phyloP scores from a whole-genome alignment of 306 rosid species.

The Castanea mollissima region DNA sequence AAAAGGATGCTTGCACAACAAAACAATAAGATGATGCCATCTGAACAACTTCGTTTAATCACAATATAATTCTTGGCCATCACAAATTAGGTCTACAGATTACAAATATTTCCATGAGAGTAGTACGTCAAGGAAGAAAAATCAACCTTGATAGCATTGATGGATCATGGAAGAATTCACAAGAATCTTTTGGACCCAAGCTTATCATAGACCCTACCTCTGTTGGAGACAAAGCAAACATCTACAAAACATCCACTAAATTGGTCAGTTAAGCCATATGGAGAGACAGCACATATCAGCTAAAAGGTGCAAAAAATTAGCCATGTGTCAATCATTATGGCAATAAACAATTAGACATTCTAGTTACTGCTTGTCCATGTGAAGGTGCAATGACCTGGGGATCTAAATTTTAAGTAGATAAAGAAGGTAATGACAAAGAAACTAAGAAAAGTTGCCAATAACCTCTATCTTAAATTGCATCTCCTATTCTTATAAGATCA shows the following conservation, averaged over 20 bases:
- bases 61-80: slow-evolving; percentile 6
- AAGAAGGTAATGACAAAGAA: neutral
- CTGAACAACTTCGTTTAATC: slow-evolving; percentile 15
- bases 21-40: slow-evolving; percentile 9
- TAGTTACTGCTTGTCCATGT: slow-evolving; percentile 3
- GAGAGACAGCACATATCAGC: neutral
- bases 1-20: neutral
- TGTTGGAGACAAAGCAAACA: slow-evolving; percentile 71
- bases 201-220: slow-evolving; percentile 88
- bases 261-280: slow-evolving; percentile 9
- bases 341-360: slow-evolving; percentile 10
- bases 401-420: neutral
- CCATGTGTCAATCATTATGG: neutral
- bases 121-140: slow-evolving; percentile 6
- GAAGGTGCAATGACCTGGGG: neutral
- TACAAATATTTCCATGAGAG: neutral
- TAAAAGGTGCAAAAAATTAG: slow-evolving; percentile 13
- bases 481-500: too few species aligned
- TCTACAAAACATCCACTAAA: slow-evolving; percentile 37
- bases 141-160: slow-evolving; percentile 75
- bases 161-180: slow-evolving; percentile 94
- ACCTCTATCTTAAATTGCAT: too few species aligned
- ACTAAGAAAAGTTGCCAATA: neutral
- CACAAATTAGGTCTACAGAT: slow-evolving; percentile 11
- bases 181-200: slow-evolving; percentile 76